Base-by-base conservation (phyloP, 2,329 filamentous ascomycete genomes). In the Juglanconis sp. region DNA sequence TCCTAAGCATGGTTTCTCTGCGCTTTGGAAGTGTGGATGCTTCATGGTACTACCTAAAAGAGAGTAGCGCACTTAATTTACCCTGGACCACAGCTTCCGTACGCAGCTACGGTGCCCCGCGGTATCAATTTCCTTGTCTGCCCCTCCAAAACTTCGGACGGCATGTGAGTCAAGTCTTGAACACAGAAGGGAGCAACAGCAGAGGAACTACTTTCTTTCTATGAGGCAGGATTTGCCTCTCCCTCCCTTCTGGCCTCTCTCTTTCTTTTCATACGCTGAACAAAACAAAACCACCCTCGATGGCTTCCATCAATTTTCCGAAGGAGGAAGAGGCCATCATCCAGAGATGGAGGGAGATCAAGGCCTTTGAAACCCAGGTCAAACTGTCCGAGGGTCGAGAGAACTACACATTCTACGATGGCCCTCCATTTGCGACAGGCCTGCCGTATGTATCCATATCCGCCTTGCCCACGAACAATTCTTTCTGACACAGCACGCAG, bases 361-460 rank as follows among this genome's bases (percentile, higher is more conserved):
- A 94, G 71, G 95, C 95, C 67, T 98, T 98, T 74, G 86, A 91
- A 72, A 87, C 88, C 64, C 91, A 96, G 79, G 76, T 88, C 64
- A 90, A 95, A 76, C 85, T 98, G 63, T 95, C 93, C 10, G 84
- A 90, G 74, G 91, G 90, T 66, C 86, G 88, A 64, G 86, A 90
- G 65, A 89, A 87, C 57, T 99, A 96, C 73, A 96, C 92, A 59
- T 99, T 99, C 78, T 98, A 97, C 79, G 91, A 94, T 82, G 91
- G 91, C 10, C 89, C 89, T 60, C 89, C 89, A 5, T 92, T 92
- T 71, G 88, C 87, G 72, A 96, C 89, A 66, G 89, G 84, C 60
- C 73, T 86, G 17, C 84, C 84, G 63, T 63, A 61, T n/a, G 61
- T 63, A 34, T 24, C 9, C 1, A 38, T 32, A 42, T 35, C 10